A percentile compares a stretch with the other conserved stretches of the same genome.
phyloP scores from a whole-genome alignment of 108 stramenopile genomes.

The Fragilariopsis cylindrus region DNA sequence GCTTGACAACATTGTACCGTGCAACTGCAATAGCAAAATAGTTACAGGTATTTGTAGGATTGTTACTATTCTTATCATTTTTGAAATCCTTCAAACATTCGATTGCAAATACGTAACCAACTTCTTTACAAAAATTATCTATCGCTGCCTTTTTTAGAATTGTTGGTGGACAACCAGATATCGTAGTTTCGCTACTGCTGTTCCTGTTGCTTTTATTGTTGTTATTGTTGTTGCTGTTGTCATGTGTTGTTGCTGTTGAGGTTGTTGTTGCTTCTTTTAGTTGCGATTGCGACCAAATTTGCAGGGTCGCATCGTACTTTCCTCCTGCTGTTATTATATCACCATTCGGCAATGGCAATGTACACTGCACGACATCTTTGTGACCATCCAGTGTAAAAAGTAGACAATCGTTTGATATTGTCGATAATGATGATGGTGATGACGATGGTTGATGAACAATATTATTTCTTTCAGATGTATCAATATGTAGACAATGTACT shows the following conservation, averaged over 20 bases:
- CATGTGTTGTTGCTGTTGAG: not conserved
- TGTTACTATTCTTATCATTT: not conserved
- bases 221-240: not conserved
- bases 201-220: not conserved
- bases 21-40: conserved; percentile 50
- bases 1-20: conserved; percentile 55
- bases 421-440: not conserved
- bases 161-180: no score
- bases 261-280: conserved; percentile 1
- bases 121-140: conserved; percentile 14
- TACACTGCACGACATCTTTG: conserved; percentile 42
- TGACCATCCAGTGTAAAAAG: conserved; percentile 13
- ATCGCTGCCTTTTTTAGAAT: conserved; percentile 15
- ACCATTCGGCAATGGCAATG: conserved; percentile 50
- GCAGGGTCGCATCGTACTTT: conserved; percentile 51
- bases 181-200: not conserved
- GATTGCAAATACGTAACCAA: conserved; percentile 58
- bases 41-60: not conserved
- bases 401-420: not conserved
- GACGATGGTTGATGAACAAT: not conserved
- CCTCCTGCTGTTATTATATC: conserved; percentile 50
- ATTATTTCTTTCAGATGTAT: not conserved
- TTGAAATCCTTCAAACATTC: conserved; percentile 37
- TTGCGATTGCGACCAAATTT: conserved; percentile 36
- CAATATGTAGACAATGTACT: conserved; percentile 4